Evolutionary conservation across 2,329 filamentous ascomycete species (phyloP).

Genomic region (Fusarium compactum): DNA sequence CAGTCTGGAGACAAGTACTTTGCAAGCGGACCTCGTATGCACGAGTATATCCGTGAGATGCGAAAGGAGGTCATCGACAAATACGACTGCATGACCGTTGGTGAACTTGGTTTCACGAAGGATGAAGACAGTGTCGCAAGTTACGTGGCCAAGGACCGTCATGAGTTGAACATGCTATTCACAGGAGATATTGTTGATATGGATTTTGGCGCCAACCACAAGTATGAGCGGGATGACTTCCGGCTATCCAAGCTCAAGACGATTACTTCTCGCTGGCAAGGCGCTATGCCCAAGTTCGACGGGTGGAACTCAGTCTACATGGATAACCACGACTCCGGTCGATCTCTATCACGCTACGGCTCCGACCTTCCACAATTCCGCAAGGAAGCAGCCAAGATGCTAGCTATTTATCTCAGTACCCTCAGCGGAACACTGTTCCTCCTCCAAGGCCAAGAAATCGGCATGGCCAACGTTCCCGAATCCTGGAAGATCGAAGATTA

Average conservation of each 20-base stretch:
- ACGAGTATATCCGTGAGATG: conserved; percentile 51
- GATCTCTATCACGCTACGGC: conserved; percentile 62
- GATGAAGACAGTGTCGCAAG: conserved; percentile 58
- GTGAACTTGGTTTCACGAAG: conserved; percentile 45
- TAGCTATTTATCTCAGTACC: conserved; percentile 56
- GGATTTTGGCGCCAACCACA: conserved; percentile 49
- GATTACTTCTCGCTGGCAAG: conserved; percentile 54
- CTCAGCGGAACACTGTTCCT: conserved; percentile 61
- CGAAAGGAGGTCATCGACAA: conserved; percentile 57
- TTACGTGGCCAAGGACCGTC: conserved; percentile 61
- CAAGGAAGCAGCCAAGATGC: conserved; percentile 59
- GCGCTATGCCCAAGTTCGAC: conserved; percentile 52
- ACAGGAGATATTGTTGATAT: conserved; percentile 46
- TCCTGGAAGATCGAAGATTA: conserved; percentile 59
- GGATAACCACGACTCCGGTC: conserved; percentile 68
- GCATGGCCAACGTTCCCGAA: conserved; percentile 60
- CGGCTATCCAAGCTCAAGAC: conserved; percentile 52
- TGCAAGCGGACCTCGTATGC: conserved; percentile 67
- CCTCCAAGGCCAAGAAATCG: conserved; percentile 66
- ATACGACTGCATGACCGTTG: conserved; percentile 67
- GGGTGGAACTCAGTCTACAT: conserved; percentile 65
- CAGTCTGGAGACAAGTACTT: conserved; percentile 58
- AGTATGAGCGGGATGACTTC: conserved; percentile 58
- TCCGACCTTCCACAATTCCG: conserved; percentile 55
- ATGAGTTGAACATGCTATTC: conserved; percentile 47